Conservation (phyloP, 2,329 filamentous ascomycete genomes). For the Ascochyta viciae-villosae region DNA sequence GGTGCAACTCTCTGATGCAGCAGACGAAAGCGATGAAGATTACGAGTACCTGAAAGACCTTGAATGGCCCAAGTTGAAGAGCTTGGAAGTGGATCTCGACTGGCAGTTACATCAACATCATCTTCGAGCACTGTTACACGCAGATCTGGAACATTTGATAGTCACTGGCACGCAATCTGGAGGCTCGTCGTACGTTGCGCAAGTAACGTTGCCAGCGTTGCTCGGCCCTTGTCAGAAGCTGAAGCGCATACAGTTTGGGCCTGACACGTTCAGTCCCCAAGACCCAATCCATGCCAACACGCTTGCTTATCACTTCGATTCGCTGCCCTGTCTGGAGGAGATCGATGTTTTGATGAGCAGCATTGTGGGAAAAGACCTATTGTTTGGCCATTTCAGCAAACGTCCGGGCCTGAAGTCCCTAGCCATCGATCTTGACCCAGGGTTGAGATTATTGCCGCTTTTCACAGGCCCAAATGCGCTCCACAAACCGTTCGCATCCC, state of each 20-base stretch:
- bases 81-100: constrained; percentile 40
- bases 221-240: constrained; percentile 31
- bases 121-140: constrained; percentile 33
- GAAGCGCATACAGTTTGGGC: constrained; percentile 36
- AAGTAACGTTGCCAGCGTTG: constrained; percentile 31
- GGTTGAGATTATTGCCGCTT: constrained; percentile 29
- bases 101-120: constrained; percentile 28
- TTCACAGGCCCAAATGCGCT: constrained; percentile 27
- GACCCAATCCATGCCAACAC: constrained; percentile 33
- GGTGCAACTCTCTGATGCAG: constrained; percentile 32
- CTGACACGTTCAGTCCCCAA: constrained; percentile 24
- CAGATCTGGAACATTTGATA: constrained; percentile 34
- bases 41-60: constrained; percentile 36
- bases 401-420: constrained; percentile 32
- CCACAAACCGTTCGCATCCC: constrained; percentile 26
- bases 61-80: constrained; percentile 39
- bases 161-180: constrained; percentile 35
- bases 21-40: constrained; percentile 20
- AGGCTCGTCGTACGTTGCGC: constrained; percentile 30
- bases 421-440: constrained; percentile 44
- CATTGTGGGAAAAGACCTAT: constrained; percentile 32
- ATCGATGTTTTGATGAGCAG: constrained; percentile 35
- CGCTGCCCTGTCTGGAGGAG: constrained; percentile 25
- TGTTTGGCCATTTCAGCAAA: constrained; percentile 39
- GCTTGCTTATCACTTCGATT: constrained; percentile 31